phyloP scores from a whole-genome alignment of 306 rosid genomes.

The Medicago ruthenica region DNA sequence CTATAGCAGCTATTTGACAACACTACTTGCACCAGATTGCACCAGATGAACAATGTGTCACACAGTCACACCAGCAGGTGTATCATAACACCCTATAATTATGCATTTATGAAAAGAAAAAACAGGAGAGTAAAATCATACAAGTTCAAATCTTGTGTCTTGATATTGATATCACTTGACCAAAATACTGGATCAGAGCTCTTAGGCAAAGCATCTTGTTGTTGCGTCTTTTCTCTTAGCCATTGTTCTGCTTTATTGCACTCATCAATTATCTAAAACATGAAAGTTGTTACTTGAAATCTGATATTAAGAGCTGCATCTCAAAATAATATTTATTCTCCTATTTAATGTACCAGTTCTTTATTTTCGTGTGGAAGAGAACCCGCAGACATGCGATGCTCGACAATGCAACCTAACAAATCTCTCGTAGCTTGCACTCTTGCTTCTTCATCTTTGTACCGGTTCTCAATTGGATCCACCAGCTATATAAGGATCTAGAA shows the following conservation, averaged over 20 bases:
- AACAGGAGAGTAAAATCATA: constrained; percentile 45
- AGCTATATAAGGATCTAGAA: constrained; percentile 51
- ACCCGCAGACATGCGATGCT: constrained; percentile 47
- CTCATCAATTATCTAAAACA: constrained; percentile 54
- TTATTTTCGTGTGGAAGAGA: constrained; percentile 45
- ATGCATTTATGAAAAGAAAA: constrained; percentile 30
- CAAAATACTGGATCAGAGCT: constrained; percentile 61
- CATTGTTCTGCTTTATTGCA: constrained; percentile 86
- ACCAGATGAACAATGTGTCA: background rate
- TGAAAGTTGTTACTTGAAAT: constrained; percentile 31
- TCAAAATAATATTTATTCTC: background rate
- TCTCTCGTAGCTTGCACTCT: constrained; percentile 68
- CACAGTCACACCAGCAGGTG: constrained; percentile 22
- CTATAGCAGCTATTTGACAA: background rate
- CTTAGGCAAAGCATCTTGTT: constrained; percentile 72
- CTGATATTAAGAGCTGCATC: constrained; percentile 12
- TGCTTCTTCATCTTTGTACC: constrained; percentile 70
- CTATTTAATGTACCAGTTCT: constrained; percentile 44
- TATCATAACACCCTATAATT: constrained; percentile 16
- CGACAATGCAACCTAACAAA: constrained; percentile 49
- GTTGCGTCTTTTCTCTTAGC: constrained; percentile 69
- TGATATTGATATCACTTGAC: constrained; percentile 66
- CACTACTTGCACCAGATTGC: background rate
- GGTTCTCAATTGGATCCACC: constrained; percentile 75
- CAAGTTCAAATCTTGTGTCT: constrained; percentile 65